Evolutionary conservation across 2,329 filamentous ascomycete genomes (phyloP).

Genomic region (Fusarium bulbicola): DNA sequence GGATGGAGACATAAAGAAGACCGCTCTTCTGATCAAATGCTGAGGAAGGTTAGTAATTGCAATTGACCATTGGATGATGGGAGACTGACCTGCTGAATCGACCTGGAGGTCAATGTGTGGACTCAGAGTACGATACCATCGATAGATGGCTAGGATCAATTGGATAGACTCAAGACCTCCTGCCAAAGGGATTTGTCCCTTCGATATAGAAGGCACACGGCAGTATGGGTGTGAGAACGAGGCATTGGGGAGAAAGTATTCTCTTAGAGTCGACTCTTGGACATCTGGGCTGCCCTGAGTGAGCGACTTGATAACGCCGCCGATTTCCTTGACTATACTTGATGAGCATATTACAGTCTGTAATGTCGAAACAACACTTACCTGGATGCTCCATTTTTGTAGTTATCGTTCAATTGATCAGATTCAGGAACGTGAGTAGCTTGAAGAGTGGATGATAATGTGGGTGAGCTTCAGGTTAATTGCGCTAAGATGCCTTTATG

Average conservation of each 20-base stretch:
- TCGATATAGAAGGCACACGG: constrained; percentile 66
- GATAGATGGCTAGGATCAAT: constrained; percentile 75
- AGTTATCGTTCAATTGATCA: not conserved
- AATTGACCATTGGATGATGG: fast-evolving
- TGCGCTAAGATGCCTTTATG: not conserved
- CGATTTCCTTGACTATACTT: constrained; percentile 66
- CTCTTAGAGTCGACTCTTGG: constrained; percentile 71
- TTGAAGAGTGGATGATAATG: not conserved
- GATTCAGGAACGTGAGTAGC: not conserved
- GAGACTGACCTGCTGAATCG: constrained; percentile 59
- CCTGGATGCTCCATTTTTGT: constrained; percentile 52
- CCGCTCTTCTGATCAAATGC: constrained; percentile 73
- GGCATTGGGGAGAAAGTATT: constrained; percentile 78
- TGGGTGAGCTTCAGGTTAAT: not conserved
- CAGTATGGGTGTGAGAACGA: constrained; percentile 84
- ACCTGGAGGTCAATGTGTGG: constrained; percentile 76
- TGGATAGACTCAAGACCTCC: constrained; percentile 68
- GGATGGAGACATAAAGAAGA: constrained; percentile 77
- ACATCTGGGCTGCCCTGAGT: constrained; percentile 72
- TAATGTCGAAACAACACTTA: constrained; percentile 23
- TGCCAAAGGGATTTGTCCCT: constrained; percentile 52
- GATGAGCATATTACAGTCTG: not conserved
- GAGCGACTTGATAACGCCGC: constrained; percentile 72
- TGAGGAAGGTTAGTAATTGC: constrained; percentile 40
- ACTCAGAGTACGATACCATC: constrained; percentile 86